Evolutionary conservation across 331 rosid genomes (phyloP).

Genomic region (Rhamnella rubrinervis): DNA sequence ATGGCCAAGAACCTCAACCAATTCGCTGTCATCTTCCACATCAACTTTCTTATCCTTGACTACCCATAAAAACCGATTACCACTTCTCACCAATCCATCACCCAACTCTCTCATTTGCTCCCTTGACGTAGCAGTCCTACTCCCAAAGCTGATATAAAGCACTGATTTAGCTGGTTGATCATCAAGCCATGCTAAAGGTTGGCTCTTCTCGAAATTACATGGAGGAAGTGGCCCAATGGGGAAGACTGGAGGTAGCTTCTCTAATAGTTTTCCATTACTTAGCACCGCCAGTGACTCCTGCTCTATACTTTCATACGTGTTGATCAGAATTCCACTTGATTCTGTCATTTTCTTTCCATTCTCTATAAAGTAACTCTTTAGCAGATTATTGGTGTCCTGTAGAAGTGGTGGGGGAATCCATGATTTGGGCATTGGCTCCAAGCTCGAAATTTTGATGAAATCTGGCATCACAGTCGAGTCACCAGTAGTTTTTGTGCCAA

Average conservation of each 20-base stretch:
- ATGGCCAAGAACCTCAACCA: slow-evolving; percentile 12
- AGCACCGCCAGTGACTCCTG: slow-evolving; percentile 16
- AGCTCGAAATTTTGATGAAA: slow-evolving; percentile 2
- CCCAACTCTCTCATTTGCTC: slow-evolving; percentile 36
- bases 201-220: not conserved
- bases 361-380: slow-evolving; percentile 21
- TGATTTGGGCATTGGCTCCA: slow-evolving; percentile 22
- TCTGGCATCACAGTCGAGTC: not conserved
- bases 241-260: slow-evolving; percentile 18
- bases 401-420: slow-evolving; percentile 33
- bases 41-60: slow-evolving; percentile 44
- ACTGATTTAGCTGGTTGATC: slow-evolving; percentile 31
- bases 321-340: slow-evolving; percentile 25
- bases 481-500: not conserved
- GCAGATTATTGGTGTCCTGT: not conserved
- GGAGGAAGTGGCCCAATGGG: slow-evolving; percentile 29
- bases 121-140: slow-evolving; percentile 28
- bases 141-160: slow-evolving; percentile 41
- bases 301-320: slow-evolving; percentile 27
- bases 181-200: slow-evolving; percentile 30
- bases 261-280: slow-evolving; percentile 11
- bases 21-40: slow-evolving; percentile 8
- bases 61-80: slow-evolving; percentile 40
- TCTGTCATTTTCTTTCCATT: slow-evolving; percentile 25
- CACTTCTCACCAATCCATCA: slow-evolving; percentile 31